phyloP scores from a whole-genome alignment of 306 rosid species.

The Casuarina glauca region DNA sequence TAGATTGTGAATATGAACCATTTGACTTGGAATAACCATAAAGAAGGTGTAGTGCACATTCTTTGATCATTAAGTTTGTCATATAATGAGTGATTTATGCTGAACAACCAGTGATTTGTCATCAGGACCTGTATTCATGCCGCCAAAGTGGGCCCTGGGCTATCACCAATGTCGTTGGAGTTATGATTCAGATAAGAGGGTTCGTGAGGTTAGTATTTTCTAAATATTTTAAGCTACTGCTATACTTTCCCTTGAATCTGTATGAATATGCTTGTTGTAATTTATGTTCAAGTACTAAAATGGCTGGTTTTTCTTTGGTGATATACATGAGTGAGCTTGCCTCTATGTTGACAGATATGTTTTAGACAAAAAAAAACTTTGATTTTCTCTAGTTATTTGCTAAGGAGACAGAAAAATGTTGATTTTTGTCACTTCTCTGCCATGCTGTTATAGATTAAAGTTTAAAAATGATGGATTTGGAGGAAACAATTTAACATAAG shows the following conservation, averaged over 20 bases:
- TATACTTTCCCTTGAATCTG: neutral
- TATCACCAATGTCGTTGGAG: constrained; percentile 96
- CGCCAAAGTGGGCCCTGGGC: constrained; percentile 94
- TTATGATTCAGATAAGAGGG: constrained; percentile 69
- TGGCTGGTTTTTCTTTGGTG: neutral
- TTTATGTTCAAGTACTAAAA: neutral
- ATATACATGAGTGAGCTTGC: neutral
- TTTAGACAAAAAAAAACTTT: neutral
- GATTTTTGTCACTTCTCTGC: neutral
- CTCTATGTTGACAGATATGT: neutral
- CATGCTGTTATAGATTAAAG: neutral
- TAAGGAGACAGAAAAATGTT: neutral
- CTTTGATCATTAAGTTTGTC: constrained; percentile 8
- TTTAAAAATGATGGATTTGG: neutral
- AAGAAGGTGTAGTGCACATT: neutral
- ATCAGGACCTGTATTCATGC: constrained; percentile 80
- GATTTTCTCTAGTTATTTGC: neutral
- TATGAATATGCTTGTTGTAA: neutral
- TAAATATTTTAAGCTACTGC: neutral
- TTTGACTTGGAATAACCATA: neutral
- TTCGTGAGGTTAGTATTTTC: constrained; percentile 56
- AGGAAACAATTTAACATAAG: neutral
- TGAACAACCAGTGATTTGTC: constrained; percentile 23
- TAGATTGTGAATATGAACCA: neutral
- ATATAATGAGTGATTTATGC: constrained; percentile 16